Base-by-base conservation (phyloP, 352 stramenopile species). In the Globisporangium apiculatum region DNA sequence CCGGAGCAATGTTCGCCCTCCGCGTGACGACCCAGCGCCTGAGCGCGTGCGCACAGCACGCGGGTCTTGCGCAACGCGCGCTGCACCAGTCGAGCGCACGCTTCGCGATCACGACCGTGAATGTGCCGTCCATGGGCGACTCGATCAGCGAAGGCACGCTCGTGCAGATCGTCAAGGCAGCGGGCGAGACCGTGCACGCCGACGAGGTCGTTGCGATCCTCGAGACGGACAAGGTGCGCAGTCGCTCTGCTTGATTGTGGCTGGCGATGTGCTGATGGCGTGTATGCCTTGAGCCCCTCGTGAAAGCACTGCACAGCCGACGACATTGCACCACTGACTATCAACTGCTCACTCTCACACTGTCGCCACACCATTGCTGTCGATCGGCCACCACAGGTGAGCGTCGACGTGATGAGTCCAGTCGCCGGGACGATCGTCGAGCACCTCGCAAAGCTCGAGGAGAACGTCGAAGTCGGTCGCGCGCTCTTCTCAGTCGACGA, bases 61-160 rank as follows among this genome's bases (percentile, higher is more conserved):
- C 24, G 38, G 51, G 66, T 56, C 5, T 8, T 6, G 45, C 45
- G 15, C 45, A n/a, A 7, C 66, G 69, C 57, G 68, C 63, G n/a
- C 73, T 87, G 57, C 79, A 91, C 63, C 61, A 69, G 56, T 76
- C 73, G 17, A 52, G 59, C 15, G 58, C 63, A 14, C 68, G 70
- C 36, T 53, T 80, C 31, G 73, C 75, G n/a, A 62, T 89, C 46
- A 74, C 83, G 58, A 88, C 83, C 6, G 79, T 96, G 24, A 89
- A 90, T 43, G 86, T 96, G 35, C 87, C 86, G 54, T 90, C 86
- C 37, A 94, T 96, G 80, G 88, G 86, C 46, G 94, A 99, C 77
- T 99, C 94, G 50, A 99, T 99, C 75, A 98, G 91, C 43, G 95
- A 99, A 67, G 97, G 97, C 55, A 99, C 96, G 41, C 85, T 99